Percentiles rank a stretch among this genome's conserved stretches.
These are phyloP conservation scores for Macrotyloma uniflorum DNA, from an alignment of 306 rosid genomes.

Conservation along the genomic window DNA sequence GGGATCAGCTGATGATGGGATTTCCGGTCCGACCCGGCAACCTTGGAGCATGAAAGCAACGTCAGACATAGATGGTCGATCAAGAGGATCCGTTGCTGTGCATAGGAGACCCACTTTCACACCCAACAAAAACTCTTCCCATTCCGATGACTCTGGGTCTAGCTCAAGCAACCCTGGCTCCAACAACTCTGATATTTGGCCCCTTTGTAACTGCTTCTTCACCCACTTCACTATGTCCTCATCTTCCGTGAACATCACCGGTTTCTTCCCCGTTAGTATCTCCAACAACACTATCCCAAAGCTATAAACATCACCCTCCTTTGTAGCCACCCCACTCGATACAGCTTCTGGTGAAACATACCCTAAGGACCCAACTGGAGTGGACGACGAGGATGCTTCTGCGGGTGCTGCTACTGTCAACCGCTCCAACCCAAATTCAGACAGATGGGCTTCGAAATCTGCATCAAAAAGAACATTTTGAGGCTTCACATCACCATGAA, in stretches of 20 bases:
- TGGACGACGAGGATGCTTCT: constrained; percentile 58
- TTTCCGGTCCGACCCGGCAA: constrained; percentile 81
- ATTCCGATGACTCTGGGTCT: constrained; percentile 85
- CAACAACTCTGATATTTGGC: constrained; percentile 65
- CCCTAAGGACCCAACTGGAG: constrained; percentile 70
- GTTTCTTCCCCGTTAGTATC: constrained; percentile 76
- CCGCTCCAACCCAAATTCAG: constrained; percentile 78
- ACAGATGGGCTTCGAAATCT: constrained; percentile 86
- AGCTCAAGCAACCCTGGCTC: constrained; percentile 87
- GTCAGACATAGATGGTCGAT: constrained; percentile 77
- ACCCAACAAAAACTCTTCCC: constrained; percentile 89
- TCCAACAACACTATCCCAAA: constrained; percentile 82
- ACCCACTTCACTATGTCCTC: constrained; percentile 93
- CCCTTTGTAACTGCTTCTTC: constrained; percentile 72
- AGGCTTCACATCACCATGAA: constrained; percentile 83
- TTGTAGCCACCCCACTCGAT: constrained; percentile 61
- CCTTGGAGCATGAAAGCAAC: constrained; percentile 94
- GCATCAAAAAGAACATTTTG: constrained; percentile 84
- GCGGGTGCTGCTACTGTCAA: constrained; percentile 53
- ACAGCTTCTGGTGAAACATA: constrained; percentile 78
- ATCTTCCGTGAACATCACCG: constrained; percentile 75
- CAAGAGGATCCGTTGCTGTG: constrained; percentile 88
- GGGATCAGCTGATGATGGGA: constrained; percentile 86
- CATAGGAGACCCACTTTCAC: constrained; percentile 79
- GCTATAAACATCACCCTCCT: constrained; percentile 78